Evolutionary conservation across 129 eudicot genomes (phyloP).

Genomic region (Cynara cardunculus): DNA sequence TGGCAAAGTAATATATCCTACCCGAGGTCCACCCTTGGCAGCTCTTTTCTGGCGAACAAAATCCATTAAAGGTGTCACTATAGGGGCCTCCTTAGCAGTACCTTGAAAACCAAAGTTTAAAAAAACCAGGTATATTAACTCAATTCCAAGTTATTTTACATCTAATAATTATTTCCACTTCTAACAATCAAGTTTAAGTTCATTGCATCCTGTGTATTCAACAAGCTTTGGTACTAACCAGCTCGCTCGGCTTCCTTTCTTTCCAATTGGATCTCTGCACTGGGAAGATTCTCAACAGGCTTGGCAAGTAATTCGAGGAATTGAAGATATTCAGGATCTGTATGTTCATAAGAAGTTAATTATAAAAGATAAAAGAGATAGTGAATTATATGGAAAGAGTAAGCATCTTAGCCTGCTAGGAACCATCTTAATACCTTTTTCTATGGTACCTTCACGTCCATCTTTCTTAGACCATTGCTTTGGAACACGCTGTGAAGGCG

Average conservation of each 20-base stretch:
- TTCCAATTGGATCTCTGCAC: constrained; percentile 97
- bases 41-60: constrained; percentile 92
- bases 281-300: constrained; percentile 95
- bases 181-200: constrained; percentile 2
- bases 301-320: constrained; percentile 72
- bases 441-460: constrained; percentile 88
- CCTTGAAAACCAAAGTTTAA: constrained; percentile 39
- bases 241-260: constrained; percentile 92
- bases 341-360: constrained; percentile 24
- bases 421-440: constrained; percentile 50
- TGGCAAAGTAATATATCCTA: constrained; percentile 20
- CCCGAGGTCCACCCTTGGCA: constrained; percentile 84
- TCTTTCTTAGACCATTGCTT: constrained; percentile 75
- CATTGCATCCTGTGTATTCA: not conserved
- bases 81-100: constrained; percentile 65
- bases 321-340: constrained; percentile 92
- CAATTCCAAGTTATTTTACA: not conserved
- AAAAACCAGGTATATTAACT: constrained; percentile 1
- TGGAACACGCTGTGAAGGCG: constrained; percentile 96
- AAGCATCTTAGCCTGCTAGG: constrained; percentile 1
- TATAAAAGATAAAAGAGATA: not conserved
- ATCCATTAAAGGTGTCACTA: constrained; percentile 83
- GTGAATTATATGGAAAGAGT: not conserved
- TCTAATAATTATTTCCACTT: not conserved
- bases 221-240: constrained; percentile 49